These are phyloP conservation scores for Teunomyces panamensis DNA, from an alignment of 805 yeast species.

Conservation along the genomic window DNA sequence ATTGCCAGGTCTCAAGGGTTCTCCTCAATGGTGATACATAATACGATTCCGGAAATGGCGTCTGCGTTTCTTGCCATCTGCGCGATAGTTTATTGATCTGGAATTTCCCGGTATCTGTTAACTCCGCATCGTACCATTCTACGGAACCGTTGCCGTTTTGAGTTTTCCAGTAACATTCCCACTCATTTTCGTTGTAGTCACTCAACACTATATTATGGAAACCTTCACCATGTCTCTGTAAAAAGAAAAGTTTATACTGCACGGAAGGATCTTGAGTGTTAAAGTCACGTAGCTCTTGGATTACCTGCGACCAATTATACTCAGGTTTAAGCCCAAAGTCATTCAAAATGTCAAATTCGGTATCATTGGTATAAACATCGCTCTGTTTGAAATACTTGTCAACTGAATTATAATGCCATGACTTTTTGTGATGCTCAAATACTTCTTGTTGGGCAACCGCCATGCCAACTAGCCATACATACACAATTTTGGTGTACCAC, in stretches of 20 bases:
- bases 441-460: background rate
- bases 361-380: slow-evolving; percentile 12
- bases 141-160: slow-evolving; percentile 17
- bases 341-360: slow-evolving; percentile 8
- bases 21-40: slow-evolving; percentile 32
- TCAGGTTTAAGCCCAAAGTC: slow-evolving; percentile 22
- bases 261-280: slow-evolving; percentile 3
- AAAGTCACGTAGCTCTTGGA: slow-evolving; percentile 9
- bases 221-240: slow-evolving; percentile 36
- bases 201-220: slow-evolving; percentile 27
- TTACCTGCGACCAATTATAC: slow-evolving; percentile 21
- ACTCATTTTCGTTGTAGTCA: slow-evolving; percentile 13
- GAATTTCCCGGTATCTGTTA: slow-evolving; percentile 21
- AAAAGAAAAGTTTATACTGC: slow-evolving; percentile 23
- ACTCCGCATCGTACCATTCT: slow-evolving; percentile 31
- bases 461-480: background rate
- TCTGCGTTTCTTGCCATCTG: slow-evolving; percentile 1
- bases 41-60: slow-evolving; percentile 24
- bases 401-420: background rate
- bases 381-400: slow-evolving; percentile 19
- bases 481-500: too few relatives aligned
- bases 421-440: background rate
- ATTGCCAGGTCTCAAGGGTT: slow-evolving; percentile 27
- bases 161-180: slow-evolving; percentile 28
- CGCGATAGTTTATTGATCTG: slow-evolving; percentile 14